phyloP scores from a whole-genome alignment of 2,329 filamentous ascomycete genomes.

The Fusarium virguliforme region DNA sequence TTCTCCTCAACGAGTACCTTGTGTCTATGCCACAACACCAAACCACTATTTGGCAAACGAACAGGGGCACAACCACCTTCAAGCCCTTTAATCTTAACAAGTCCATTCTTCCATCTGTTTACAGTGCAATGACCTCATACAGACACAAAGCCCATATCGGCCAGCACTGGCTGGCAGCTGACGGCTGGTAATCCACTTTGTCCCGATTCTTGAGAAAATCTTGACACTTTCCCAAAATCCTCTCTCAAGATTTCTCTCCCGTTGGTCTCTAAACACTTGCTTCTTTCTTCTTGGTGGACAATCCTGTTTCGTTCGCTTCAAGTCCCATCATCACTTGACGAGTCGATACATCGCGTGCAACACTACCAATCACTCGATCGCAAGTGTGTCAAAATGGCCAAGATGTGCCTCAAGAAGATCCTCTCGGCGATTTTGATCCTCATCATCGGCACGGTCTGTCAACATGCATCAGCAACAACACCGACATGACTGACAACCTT shows the following conservation, averaged over 20 bases:
- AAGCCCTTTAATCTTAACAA: not conserved
- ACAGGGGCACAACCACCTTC: not conserved
- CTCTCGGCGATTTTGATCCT: not conserved
- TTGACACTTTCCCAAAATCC: not conserved
- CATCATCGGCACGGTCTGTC: constrained; percentile 12
- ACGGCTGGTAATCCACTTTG: not conserved
- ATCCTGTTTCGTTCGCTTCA: not conserved
- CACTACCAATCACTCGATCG: not conserved
- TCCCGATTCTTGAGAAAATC: not conserved
- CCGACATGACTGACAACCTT: constrained; percentile 2
- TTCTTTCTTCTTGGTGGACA: constrained; percentile 1
- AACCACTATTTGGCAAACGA: not conserved
- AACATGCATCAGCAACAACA: not conserved
- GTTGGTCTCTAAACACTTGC: not conserved
- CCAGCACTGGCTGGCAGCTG: constrained; percentile 15
- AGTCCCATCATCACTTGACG: constrained; percentile 10
- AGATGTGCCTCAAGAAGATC: constrained; percentile 2
- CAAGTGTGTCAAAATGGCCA: not conserved
- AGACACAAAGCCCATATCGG: not conserved
- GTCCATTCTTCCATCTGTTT: not conserved
- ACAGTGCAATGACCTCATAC: not conserved
- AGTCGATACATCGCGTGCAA: not conserved
- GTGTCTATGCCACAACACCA: not conserved
- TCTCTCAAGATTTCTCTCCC: not conserved
- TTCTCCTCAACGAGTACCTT: not conserved